Evolutionary conservation across 352 stramenopile species (phyloP).

Genomic region (Phytophthora niederhauseri): DNA sequence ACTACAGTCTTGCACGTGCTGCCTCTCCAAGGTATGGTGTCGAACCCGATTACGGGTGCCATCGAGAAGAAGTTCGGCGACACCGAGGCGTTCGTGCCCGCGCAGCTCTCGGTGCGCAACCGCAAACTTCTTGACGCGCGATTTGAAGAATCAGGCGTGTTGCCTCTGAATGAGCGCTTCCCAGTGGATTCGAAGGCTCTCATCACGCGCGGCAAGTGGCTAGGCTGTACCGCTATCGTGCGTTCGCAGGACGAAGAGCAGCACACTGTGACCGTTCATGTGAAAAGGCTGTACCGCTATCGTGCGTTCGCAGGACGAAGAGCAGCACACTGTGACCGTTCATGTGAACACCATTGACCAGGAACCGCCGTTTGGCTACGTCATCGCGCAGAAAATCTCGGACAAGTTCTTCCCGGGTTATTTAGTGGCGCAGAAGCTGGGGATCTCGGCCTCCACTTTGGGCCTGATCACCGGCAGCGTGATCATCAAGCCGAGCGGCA

Average conservation of each 20-base stretch:
- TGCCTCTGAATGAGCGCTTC: slow-evolving; percentile 92
- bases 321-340: slow-evolving; percentile 90
- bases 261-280: slow-evolving; percentile 89
- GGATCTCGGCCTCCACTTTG: slow-evolving; percentile 92
- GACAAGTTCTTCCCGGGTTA: slow-evolving; percentile 88
- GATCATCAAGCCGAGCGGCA: slow-evolving; percentile 91
- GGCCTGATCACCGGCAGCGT: slow-evolving; percentile 95
- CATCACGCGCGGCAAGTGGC: slow-evolving; percentile 90
- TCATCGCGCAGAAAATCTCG: slow-evolving; percentile 92
- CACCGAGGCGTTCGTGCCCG: slow-evolving; percentile 94
- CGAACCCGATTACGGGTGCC: slow-evolving; percentile 93
- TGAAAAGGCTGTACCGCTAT: slow-evolving; percentile 92
- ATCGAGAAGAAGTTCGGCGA: slow-evolving; percentile 97
- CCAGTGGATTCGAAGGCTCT: slow-evolving; percentile 87
- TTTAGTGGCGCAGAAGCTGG: slow-evolving; percentile 90
- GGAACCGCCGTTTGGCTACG: slow-evolving; percentile 96
- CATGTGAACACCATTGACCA: slow-evolving; percentile 93
- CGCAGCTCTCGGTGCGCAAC: slow-evolving; percentile 95
- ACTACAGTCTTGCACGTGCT: slow-evolving; percentile 80
- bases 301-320: slow-evolving; percentile 54
- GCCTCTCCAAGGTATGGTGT: slow-evolving; percentile 93
- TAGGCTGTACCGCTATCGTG: slow-evolving; percentile 89
- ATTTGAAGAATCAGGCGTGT: slow-evolving; percentile 89
- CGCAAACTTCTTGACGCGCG: slow-evolving; percentile 93
- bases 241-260: slow-evolving; percentile 58